A percentile compares a stretch with the other conserved stretches of the same genome.
Conservation (phyloP, 2,329 filamentous ascomycete genomes). For the Periconia sp. region DNA sequence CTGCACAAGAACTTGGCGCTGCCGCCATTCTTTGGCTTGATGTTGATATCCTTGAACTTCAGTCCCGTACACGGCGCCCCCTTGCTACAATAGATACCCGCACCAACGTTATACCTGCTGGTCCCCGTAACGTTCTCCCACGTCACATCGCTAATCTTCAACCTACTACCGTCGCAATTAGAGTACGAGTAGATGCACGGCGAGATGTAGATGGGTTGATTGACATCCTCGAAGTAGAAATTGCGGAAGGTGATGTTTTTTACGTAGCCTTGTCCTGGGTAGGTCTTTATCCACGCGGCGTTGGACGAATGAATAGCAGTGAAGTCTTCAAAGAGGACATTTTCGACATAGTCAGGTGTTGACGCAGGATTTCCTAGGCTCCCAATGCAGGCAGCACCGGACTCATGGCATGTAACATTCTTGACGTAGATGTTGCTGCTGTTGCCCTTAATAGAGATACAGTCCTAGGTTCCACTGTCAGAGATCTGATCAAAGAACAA, state of each 20-base stretch:
- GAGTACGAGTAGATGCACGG: constrained; percentile 52
- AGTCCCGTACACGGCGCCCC: constrained; percentile 53
- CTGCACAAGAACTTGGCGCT: constrained; percentile 27
- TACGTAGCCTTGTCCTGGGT: constrained; percentile 49
- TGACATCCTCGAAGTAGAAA: constrained; percentile 43
- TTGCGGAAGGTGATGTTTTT: constrained; percentile 55
- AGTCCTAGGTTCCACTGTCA: constrained; percentile 57
- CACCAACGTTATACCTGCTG: constrained; percentile 56
- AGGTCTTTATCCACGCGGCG: constrained; percentile 38
- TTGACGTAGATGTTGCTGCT: constrained; percentile 63
- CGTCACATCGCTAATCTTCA: constrained; percentile 53
- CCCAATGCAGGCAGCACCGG: constrained; percentile 64
- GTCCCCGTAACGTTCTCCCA: constrained; percentile 60
- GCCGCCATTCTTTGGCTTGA: constrained; percentile 43
- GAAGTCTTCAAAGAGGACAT: constrained; percentile 50
- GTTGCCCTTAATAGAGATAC: constrained; percentile 67
- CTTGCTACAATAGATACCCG: constrained; percentile 50
- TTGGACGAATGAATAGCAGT: constrained; percentile 32
- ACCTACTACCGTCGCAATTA: constrained; percentile 26
- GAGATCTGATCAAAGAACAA: constrained; percentile 35
- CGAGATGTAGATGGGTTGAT: constrained; percentile 58
- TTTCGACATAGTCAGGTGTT: constrained; percentile 61
- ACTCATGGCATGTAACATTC: constrained; percentile 67
- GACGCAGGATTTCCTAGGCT: constrained; percentile 64
- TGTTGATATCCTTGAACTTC: constrained; percentile 54